Base-by-base conservation (phyloP, 108 stramenopile genomes). In the Nitzschia sp. region DNA sequence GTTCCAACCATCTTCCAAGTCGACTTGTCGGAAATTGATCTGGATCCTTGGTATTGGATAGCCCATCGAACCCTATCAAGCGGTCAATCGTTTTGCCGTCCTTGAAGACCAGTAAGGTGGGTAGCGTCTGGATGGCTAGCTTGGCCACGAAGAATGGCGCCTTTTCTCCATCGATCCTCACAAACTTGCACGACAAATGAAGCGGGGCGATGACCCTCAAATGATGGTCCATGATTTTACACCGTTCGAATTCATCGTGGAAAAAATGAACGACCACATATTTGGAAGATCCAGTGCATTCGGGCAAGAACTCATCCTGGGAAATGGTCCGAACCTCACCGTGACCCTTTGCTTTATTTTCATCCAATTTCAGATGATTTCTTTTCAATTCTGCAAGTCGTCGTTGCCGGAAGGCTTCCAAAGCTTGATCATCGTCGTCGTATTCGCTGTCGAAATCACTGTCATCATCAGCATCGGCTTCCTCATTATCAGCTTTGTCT, bases 141-240 rank as follows among this genome's bases (percentile, higher is more conserved):
- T 98, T 99, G 35, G 78, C 57, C 6, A 97, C 96, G 78, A 99
- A 99, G 75, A 99, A 99, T 1, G 97, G 98, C 16, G 96, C 87
- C 83, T 98, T 99, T 59, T 88, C 88, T 0, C 97, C 97, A 69
- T 97, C 90, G 27, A 97, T 84, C 19, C 94, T 81, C 19, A 99
- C 61, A 64, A 97, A 96, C 63, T 97, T 97, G 59, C 92, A 86
- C 50, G 89, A 83, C 17, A 91, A 44, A 76, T 98, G 97, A 31
- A 69, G 52, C 0, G 87, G 91, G 17, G 97, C 78, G 15, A 87
- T 67, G n/a, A 27, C 15, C 30, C 82, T 82, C 46, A 99, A 76
- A 69, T 97, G 97, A 71, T 91, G 89, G 62, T 98, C 94, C 97
- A 99, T 96, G 61, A 99, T 86, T 68, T 94, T 91, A 63, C 95